Percentiles rank a stretch among this genome's conserved stretches.
Conservation (phyloP, 129 eudicot species). For the Centella asiatica region DNA sequence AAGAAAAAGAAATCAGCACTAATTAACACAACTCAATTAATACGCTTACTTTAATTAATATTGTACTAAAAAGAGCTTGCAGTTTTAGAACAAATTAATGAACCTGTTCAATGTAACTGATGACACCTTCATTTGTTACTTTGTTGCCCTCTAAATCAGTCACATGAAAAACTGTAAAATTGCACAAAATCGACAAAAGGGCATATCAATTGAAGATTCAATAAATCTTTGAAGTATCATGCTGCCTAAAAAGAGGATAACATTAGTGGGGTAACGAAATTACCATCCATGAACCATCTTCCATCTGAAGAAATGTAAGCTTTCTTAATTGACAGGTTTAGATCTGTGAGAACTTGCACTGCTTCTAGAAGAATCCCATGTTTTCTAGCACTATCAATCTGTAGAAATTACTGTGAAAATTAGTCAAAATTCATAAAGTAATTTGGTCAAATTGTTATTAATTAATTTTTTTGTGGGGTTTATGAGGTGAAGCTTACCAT, state of each 20-base stretch:
- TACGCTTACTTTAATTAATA: neutral
- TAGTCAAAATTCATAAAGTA: neutral
- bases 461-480: neutral
- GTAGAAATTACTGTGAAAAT: neutral
- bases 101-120: conserved; percentile 77
- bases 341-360: conserved; percentile 79
- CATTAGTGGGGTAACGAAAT: neutral
- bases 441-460: neutral
- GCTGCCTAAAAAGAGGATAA: neutral
- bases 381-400: conserved; percentile 90
- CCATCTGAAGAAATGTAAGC: conserved; percentile 93
- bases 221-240: neutral
- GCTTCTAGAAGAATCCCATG: conserved; percentile 87
- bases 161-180: conserved; percentile 75
- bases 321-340: conserved; percentile 71
- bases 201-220: neutral
- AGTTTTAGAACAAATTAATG: conserved; percentile 7
- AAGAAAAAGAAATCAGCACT: too few relatives aligned
- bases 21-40: neutral
- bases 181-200: conserved; percentile 4
- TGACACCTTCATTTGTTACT: conserved; percentile 59
- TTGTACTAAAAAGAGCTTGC: too few relatives aligned
- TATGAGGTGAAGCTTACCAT: conserved; percentile 39
- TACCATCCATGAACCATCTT: conserved; percentile 97
- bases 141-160: conserved; percentile 79